phyloP scores from a whole-genome alignment of 306 rosid genomes.

The Prunus fruticosa region DNA sequence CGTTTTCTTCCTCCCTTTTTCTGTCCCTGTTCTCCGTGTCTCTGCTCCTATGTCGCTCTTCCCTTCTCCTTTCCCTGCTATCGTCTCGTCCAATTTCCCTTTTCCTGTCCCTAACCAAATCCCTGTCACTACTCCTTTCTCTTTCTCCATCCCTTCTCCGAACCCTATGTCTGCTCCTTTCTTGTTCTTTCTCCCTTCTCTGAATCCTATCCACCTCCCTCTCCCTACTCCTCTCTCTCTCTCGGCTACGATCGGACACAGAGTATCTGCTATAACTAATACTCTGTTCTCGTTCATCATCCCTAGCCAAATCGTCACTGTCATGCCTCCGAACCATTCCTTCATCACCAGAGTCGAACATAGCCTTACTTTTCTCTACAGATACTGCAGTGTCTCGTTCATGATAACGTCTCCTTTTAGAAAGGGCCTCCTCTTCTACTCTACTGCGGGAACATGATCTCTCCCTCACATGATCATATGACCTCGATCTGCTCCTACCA shows the following conservation, averaged over 20 bases:
- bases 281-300: constrained; percentile 47
- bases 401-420: constrained; percentile 39
- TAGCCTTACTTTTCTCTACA: constrained; percentile 37
- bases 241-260: constrained; percentile 22
- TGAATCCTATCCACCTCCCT: constrained; percentile 28
- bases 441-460: constrained; percentile 56
- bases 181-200: constrained; percentile 51
- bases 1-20: constrained; percentile 43
- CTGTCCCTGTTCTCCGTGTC: constrained; percentile 41
- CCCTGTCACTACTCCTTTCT: constrained; percentile 49
- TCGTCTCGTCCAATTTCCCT: constrained; percentile 45
- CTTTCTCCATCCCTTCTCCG: constrained; percentile 57
- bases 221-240: constrained; percentile 52
- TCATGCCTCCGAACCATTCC: constrained; percentile 23
- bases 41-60: constrained; percentile 33
- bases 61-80: constrained; percentile 57
- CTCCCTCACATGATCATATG: constrained; percentile 50
- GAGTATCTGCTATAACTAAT: constrained; percentile 24
- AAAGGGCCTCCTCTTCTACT: constrained; percentile 56
- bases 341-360: constrained; percentile 41
- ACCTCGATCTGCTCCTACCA: constrained; percentile 62
- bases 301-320: constrained; percentile 32
- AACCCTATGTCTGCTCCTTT: constrained; percentile 49
- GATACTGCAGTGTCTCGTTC: constrained; percentile 27
- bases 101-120: constrained; percentile 44